Percentiles rank a stretch among this genome's conserved stretches.
Evolutionary conservation across 208 protist species (phyloP).

Genomic region (Cochliopodium minus): DNA sequence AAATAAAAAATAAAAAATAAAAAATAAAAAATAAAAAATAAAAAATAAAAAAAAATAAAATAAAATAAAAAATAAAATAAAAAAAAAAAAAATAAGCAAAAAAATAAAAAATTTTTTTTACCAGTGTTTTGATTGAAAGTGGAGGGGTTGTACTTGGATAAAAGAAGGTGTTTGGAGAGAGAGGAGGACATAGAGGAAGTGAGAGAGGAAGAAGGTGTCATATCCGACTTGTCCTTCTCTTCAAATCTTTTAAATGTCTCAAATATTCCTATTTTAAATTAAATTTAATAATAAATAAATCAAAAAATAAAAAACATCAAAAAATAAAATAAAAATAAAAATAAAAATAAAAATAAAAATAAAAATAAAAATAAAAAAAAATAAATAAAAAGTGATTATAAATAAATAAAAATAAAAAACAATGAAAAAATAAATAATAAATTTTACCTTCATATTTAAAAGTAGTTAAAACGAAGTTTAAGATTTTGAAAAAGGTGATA

Average conservation of each 20-base stretch:
- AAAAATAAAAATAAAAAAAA: background rate
- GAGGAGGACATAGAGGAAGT: too few relatives aligned
- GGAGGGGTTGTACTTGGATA: too few relatives aligned
- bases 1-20: background rate
- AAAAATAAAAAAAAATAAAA: slow-evolving; percentile 3
- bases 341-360: background rate
- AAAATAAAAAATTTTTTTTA: slow-evolving; percentile 2
- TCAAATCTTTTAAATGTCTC: background rate
- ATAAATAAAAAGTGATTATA: background rate
- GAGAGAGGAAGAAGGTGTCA: too few relatives aligned
- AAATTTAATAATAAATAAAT: slow-evolving; percentile 5
- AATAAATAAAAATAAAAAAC: slow-evolving; percentile 2
- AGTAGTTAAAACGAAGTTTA: slow-evolving; percentile 2
- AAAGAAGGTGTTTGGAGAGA: background rate
- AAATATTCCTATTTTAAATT: background rate
- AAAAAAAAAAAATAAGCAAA: slow-evolving; percentile 3
- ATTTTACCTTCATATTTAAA: background rate
- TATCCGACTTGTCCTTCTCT: background rate
- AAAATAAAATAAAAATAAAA: background rate
- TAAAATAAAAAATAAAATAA: background rate
- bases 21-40: background rate
- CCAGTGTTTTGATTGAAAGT: too few relatives aligned
- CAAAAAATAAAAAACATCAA: background rate
- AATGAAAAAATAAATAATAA: slow-evolving; percentile 5
- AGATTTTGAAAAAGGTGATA: slow-evolving; percentile 1